Evolutionary conservation across 169 alveolate species (phyloP), one percentile per base, ranked within the genome.

Genomic region (Plasmodium relictum): DNA sequence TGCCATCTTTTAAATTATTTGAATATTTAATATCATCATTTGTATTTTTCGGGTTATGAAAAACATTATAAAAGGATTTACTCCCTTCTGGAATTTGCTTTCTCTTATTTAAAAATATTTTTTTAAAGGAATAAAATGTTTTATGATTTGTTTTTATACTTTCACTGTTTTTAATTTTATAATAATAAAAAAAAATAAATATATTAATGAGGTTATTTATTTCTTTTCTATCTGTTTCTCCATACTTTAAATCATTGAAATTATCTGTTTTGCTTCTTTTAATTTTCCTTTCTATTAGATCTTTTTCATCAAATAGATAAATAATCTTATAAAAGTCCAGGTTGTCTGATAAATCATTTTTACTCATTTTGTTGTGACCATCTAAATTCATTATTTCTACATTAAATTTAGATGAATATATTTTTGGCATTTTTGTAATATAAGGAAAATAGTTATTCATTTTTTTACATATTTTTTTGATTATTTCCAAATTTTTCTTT

Each of bases 301-400:
- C 50, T 52, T 80, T 80, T 37, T 80, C 62, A 80, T 80, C 74
- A 39, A 80, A 68, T 9, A 80, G 72, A 63, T 80, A 80, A 66
- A 80, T 80, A 66, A 80, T 56, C 44, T 80, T 80, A 31, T 66
- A 65, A 2, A 12, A 12, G 20, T 80, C 50, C 4, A 37, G 63
- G 54, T 52, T 37, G 18, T 24, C 37, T 42, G 52, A 37, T 16
- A 61, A 24, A 16, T 52, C n/a, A 80, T 54, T 50, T 65, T 80
- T 80, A 61, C 90, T 80, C 90, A 80, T 80, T 80, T 80, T 80
- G 12, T 66, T 68, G 12, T 65, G 80, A 2, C 90, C 90, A 66
- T 80, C 90, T 20, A 80, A 54, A 20, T 80, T 80, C 90, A 80
- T 80, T 39, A 80, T 56, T 80, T 80, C 73, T 8, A 69, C 24